These are phyloP conservation scores for Penicillium sp. DNA, from an alignment of 2,329 filamentous ascomycete genomes.

Conservation along the genomic window DNA sequence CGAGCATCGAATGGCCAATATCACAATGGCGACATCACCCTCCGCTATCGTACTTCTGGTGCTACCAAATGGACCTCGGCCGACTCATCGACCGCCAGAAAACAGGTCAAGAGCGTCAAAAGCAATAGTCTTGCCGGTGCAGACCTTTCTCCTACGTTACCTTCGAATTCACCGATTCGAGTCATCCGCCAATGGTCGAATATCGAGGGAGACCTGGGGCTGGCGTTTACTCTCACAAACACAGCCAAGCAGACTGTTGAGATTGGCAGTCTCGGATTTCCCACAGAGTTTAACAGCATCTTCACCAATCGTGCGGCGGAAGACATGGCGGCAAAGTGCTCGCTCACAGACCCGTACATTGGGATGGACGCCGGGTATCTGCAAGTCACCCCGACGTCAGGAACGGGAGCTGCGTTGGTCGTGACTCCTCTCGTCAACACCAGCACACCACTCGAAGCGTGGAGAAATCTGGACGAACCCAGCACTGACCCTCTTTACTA, in stretches of 20 bases:
- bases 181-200: conserved; percentile 58
- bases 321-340: conserved; percentile 55
- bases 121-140: conserved; percentile 42
- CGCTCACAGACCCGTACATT: conserved; percentile 62
- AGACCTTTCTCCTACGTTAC: conserved; percentile 47
- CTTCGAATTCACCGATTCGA: conserved; percentile 40
- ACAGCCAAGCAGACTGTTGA: conserved; percentile 47
- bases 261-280: conserved; percentile 60
- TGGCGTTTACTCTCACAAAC: conserved; percentile 57
- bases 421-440: conserved; percentile 56
- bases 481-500: conserved; percentile 47
- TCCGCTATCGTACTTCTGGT: conserved; percentile 53
- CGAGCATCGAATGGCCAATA: conserved; percentile 57
- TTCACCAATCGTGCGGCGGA: conserved; percentile 55
- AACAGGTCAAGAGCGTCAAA: conserved; percentile 37
- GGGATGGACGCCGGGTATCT: conserved; percentile 62
- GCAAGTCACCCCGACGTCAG: conserved; percentile 55
- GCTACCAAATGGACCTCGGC: conserved; percentile 48
- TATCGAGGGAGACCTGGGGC: conserved; percentile 51
- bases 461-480: conserved; percentile 55
- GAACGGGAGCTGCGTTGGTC: conserved; percentile 56
- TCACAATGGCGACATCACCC: conserved; percentile 61
- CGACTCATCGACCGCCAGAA: conserved; percentile 50
- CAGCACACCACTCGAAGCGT: conserved; percentile 53
- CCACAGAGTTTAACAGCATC: conserved; percentile 64